A percentile compares a stretch with the other conserved stretches of the same genome.
phyloP scores from a whole-genome alignment of 1,139 yeast genomes.

The Kurtzmaniella quercitrusa region DNA sequence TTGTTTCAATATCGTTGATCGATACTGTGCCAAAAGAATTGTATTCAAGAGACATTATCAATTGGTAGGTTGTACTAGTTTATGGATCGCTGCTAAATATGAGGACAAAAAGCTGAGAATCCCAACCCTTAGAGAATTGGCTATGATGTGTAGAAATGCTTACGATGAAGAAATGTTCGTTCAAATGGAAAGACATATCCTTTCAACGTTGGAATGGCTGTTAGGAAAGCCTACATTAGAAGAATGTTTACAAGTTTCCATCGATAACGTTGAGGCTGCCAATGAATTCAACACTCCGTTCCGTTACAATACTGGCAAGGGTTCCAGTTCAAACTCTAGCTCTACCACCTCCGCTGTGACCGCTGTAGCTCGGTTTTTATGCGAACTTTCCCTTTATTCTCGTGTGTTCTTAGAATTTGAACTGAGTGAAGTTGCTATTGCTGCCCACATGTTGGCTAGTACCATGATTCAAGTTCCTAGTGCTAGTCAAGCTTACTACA shows the following conservation, averaged over 20 bases:
- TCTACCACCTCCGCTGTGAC: conserved; percentile 46
- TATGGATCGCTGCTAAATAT: conserved; percentile 94
- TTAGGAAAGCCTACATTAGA: conserved; percentile 61
- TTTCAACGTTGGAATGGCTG: conserved; percentile 81
- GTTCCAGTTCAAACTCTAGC: neutral
- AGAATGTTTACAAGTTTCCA: conserved; percentile 56
- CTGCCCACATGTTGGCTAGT: conserved; percentile 71
- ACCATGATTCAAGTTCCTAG: conserved; percentile 51
- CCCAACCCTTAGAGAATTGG: conserved; percentile 75
- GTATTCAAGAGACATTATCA: conserved; percentile 93
- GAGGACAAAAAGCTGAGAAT: conserved; percentile 83
- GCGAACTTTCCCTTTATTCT: conserved; percentile 75
- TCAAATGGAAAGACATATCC: conserved; percentile 92
- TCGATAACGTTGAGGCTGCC: conserved; percentile 14
- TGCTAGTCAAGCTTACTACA: conserved; percentile 27
- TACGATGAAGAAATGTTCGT: conserved; percentile 87
- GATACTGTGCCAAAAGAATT: conserved; percentile 86
- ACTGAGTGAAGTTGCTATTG: conserved; percentile 60
- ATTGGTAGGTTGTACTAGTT: conserved; percentile 85
- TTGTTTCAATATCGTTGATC: conserved; percentile 78
- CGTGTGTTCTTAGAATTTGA: conserved; percentile 59
- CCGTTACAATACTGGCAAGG: conserved; percentile 6
- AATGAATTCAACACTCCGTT: conserved; percentile 6
- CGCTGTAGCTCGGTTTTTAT: conserved; percentile 61
- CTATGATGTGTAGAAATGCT: conserved; percentile 76